Conservation (phyloP, 2,329 filamentous ascomycete genomes). For the Fusarium sacchari region DNA sequence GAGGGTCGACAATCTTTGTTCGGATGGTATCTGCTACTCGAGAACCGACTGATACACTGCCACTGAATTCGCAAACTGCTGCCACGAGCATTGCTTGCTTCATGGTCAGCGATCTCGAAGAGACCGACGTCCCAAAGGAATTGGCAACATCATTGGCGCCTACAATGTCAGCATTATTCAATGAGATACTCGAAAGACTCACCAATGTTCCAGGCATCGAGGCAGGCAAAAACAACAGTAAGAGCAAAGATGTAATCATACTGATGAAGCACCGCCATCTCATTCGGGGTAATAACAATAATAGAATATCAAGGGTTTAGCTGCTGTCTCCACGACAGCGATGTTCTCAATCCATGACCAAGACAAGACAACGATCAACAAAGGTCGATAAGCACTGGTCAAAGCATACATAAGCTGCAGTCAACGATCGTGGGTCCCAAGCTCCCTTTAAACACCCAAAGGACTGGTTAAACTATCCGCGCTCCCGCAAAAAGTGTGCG, state of each 20-base stretch:
- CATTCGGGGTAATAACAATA: neutral
- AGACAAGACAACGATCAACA: slow-evolving; percentile 7
- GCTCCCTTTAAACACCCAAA: slow-evolving; percentile 22
- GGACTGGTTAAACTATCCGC: slow-evolving; percentile 25
- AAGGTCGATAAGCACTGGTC: slow-evolving; percentile 14
- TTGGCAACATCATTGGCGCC: slow-evolving; percentile 77
- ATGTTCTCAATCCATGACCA: slow-evolving; percentile 35
- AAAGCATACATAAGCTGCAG: slow-evolving; percentile 8
- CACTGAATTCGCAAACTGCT: slow-evolving; percentile 69
- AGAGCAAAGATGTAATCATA: slow-evolving; percentile 68
- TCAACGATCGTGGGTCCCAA: neutral
- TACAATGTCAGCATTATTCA: slow-evolving; percentile 30
- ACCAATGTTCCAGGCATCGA: slow-evolving; percentile 71
- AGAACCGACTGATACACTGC: slow-evolving; percentile 68
- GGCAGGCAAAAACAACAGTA: slow-evolving; percentile 64
- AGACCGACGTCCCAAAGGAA: slow-evolving; percentile 77
- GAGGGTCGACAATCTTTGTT: slow-evolving; percentile 60
- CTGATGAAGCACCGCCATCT: slow-evolving; percentile 54
- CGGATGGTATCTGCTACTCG: slow-evolving; percentile 70
- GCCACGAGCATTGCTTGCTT: slow-evolving; percentile 68
- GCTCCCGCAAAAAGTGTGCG: slow-evolving; percentile 29
- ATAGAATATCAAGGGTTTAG: neutral
- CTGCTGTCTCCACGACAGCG: slow-evolving; percentile 28
- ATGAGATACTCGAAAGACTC: neutral
- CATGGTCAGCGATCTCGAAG: slow-evolving; percentile 72